Evolutionary conservation across 176 grass and related monocot genomes (phyloP).

Genomic region (Aegilops longissima): DNA sequence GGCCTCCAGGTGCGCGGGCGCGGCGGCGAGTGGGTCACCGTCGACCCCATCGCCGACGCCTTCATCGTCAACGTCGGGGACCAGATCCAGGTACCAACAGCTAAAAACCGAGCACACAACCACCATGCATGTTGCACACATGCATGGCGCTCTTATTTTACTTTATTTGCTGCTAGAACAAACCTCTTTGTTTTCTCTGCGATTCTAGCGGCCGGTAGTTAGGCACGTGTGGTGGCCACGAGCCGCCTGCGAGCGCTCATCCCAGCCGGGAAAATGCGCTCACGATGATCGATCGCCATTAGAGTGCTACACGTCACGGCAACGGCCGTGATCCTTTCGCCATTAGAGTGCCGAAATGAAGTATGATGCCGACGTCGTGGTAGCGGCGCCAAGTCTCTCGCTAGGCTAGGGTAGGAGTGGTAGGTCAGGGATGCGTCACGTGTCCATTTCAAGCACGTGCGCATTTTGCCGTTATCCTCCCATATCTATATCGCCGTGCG

Average conservation of each 20-base stretch:
- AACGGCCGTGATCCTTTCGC: too few relatives aligned
- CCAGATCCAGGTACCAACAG: conserved; percentile 65
- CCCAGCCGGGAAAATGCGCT: too few relatives aligned
- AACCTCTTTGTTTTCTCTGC: neutral
- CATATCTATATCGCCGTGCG: neutral
- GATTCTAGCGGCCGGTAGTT: neutral
- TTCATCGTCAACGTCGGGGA: conserved; percentile 89
- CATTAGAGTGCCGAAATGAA: too few relatives aligned
- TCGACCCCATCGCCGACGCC: conserved; percentile 52
- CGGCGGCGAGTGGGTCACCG: conserved; percentile 51
- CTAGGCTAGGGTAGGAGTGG: neutral
- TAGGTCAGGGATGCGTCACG: neutral
- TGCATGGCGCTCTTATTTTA: neutral
- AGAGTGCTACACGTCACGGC: too few relatives aligned
- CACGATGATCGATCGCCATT: neutral
- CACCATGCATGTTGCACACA: neutral
- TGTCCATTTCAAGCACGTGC: neutral
- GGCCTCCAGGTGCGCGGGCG: conserved; percentile 63
- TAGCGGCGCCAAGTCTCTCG: too few relatives aligned
- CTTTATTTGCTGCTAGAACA: neutral
- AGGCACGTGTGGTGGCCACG: too few relatives aligned
- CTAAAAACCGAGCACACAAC: neutral
- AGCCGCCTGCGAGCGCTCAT: too few relatives aligned
- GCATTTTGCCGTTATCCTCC: neutral
- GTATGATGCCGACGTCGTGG: too few relatives aligned